Conservation (phyloP, 2,329 filamentous ascomycete species). For the Hymenotorrendiella dingleyae region DNA sequence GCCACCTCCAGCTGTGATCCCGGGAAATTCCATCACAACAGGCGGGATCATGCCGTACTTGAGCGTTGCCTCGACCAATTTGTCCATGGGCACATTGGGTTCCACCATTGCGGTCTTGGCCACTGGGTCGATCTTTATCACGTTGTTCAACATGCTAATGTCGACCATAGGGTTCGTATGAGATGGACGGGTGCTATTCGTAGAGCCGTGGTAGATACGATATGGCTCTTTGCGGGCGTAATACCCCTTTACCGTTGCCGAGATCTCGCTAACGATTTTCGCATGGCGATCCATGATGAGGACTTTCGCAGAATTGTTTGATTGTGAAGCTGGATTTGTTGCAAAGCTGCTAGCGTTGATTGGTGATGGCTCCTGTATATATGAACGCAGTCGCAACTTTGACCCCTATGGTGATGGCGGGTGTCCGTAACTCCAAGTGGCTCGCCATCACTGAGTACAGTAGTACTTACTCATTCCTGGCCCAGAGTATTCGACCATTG, state of each 20-base stretch:
- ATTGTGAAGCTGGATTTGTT: no score
- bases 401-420: no score
- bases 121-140: conserved; percentile 35
- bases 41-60: conserved; percentile 48
- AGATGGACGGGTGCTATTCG: conserved; percentile 39
- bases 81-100: conserved; percentile 62
- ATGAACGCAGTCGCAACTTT: no score
- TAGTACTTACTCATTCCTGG: no score
- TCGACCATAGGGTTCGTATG: conserved; percentile 32
- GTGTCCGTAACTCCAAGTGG: no score
- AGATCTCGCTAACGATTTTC: conserved; percentile 38
- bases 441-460: no score
- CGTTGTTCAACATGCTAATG: conserved; percentile 37
- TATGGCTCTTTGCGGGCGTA: conserved; percentile 40
- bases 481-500: no score
- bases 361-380: no score
- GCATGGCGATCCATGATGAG: conserved; percentile 27
- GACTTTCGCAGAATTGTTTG: no score
- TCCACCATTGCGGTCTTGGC: conserved; percentile 46
- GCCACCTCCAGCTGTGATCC: conserved; percentile 59
- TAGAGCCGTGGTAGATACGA: conserved; percentile 47
- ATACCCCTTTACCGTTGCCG: conserved; percentile 38
- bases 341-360: no score
- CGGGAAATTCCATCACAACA: conserved; percentile 64
- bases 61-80: conserved; percentile 49